Evolutionary conservation across 78 protist genomes (phyloP).

Genomic region (Dictyostelium firmibasis): DNA sequence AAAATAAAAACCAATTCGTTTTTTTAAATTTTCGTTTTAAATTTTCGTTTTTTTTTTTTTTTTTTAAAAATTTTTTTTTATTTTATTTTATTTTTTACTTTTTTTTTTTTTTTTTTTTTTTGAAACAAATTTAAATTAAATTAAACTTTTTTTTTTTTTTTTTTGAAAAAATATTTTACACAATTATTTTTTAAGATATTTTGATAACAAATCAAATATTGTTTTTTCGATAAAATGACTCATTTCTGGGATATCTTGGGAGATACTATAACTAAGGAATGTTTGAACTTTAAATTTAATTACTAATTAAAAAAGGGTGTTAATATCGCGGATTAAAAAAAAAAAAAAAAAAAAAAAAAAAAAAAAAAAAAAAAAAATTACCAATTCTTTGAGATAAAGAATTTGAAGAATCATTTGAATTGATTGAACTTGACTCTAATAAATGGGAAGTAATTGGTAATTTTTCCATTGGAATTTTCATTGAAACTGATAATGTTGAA

Average conservation of each 20-base stretch:
- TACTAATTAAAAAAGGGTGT: neutral
- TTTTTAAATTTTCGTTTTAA: neutral
- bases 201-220: neutral
- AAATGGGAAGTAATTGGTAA: neutral
- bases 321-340: too few species aligned
- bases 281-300: conserved; percentile 20
- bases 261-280: neutral
- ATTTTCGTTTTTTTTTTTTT: neutral
- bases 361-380: neutral
- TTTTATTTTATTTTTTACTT: neutral
- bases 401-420: neutral
- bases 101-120: neutral
- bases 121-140: neutral
- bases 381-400: conserved; percentile 15
- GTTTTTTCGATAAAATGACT: neutral
- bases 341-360: neutral
- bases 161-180: neutral
- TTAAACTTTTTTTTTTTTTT: neutral
- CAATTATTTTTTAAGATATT: neutral
- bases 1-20: neutral
- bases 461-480: conserved; percentile 22
- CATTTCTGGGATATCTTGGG: conserved; percentile 10
- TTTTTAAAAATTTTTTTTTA: neutral
- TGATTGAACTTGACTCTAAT: neutral
- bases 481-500: neutral